Evolutionary conservation across 2,329 filamentous ascomycete species (phyloP).

Genomic region (Peltaster fructicola): DNA sequence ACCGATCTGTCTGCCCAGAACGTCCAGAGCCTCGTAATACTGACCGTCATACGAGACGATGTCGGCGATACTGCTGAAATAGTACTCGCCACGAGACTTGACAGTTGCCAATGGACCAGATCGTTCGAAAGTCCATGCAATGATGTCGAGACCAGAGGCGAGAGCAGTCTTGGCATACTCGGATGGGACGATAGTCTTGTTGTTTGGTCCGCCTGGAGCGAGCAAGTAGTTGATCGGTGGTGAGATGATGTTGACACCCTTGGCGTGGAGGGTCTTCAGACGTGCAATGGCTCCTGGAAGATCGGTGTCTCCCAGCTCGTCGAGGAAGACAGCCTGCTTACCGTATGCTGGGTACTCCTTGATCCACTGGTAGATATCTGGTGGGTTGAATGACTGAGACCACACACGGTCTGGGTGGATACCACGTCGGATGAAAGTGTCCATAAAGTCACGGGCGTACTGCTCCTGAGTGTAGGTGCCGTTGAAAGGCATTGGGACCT

Average conservation of each 20-base stretch:
- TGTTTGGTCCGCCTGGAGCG: slow-evolving; percentile 25
- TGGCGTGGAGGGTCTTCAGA: slow-evolving; percentile 36
- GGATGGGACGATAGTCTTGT: slow-evolving; percentile 40
- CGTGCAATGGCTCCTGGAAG: slow-evolving; percentile 38
- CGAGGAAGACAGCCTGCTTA: slow-evolving; percentile 45
- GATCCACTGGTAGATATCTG: slow-evolving; percentile 46
- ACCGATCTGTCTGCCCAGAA: slow-evolving; percentile 42
- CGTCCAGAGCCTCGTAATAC: slow-evolving; percentile 47
- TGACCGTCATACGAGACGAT: slow-evolving; percentile 46
- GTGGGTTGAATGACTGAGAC: slow-evolving; percentile 44
- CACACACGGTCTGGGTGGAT: slow-evolving; percentile 39
- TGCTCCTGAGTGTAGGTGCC: slow-evolving; percentile 45
- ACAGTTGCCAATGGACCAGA: slow-evolving; percentile 37
- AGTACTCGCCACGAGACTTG: slow-evolving; percentile 41
- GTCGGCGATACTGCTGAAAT: slow-evolving; percentile 33
- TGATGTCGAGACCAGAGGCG: slow-evolving; percentile 43
- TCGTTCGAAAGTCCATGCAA: slow-evolving; percentile 53
- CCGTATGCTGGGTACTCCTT: slow-evolving; percentile 42
- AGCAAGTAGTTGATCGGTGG: slow-evolving; percentile 48
- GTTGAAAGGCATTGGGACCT: slow-evolving; percentile 53
- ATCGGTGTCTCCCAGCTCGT: slow-evolving; percentile 32
- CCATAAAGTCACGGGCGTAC: slow-evolving; percentile 48
- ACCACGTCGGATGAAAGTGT: slow-evolving; percentile 37
- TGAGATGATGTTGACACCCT: slow-evolving; percentile 44
- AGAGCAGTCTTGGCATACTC: slow-evolving; percentile 44